Percentiles rank a stretch among this genome's conserved stretches.
phyloP scores from a whole-genome alignment of 768 basidiomycete species.

The Hydnum rufescens region DNA sequence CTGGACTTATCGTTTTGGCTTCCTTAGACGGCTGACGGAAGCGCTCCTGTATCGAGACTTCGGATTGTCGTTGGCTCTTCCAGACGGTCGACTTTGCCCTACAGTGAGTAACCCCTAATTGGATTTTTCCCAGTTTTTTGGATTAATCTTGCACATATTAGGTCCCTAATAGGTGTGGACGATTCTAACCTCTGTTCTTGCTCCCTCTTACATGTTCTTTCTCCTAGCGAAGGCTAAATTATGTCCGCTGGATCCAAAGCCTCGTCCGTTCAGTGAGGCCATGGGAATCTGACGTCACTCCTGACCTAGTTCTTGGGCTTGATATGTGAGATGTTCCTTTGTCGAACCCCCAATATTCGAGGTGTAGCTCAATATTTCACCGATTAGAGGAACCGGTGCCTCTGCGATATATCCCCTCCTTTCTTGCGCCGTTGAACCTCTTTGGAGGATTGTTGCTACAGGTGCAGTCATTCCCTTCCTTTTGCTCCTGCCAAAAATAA shows the following conservation, averaged over 20 bases:
- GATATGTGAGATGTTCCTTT: conserved; percentile 53
- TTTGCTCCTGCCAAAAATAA: not conserved
- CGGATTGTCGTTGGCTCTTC: conserved; percentile 36
- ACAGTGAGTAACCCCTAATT: conserved; percentile 32
- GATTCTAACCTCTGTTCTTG: too few relatives aligned
- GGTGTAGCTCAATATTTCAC: not conserved
- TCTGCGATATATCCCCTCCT: conserved; percentile 80
- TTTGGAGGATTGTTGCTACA: conserved; percentile 47
- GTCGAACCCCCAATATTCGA: not conserved
- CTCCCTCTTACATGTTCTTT: too few relatives aligned
- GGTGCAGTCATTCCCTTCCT: conserved; percentile 23
- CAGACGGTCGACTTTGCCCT: conserved; percentile 63
- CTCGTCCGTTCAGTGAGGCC: conserved; percentile 17
- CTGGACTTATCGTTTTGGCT: not conserved
- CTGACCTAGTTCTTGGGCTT: too few relatives aligned
- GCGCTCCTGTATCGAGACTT: conserved; percentile 65
- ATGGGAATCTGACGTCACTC: too few relatives aligned
- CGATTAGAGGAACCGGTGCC: conserved; percentile 77
- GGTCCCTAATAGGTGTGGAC: conserved; percentile 70
- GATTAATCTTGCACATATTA: conserved; percentile 13
- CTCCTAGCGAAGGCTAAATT: conserved; percentile 47
- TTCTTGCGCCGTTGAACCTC: conserved; percentile 30
- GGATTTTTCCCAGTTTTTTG: not conserved
- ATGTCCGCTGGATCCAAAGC: conserved; percentile 71
- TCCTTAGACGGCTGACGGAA: conserved; percentile 48